Conservation (phyloP, 2,329 filamentous ascomycete species). For the Thermochaetoides dissita region DNA sequence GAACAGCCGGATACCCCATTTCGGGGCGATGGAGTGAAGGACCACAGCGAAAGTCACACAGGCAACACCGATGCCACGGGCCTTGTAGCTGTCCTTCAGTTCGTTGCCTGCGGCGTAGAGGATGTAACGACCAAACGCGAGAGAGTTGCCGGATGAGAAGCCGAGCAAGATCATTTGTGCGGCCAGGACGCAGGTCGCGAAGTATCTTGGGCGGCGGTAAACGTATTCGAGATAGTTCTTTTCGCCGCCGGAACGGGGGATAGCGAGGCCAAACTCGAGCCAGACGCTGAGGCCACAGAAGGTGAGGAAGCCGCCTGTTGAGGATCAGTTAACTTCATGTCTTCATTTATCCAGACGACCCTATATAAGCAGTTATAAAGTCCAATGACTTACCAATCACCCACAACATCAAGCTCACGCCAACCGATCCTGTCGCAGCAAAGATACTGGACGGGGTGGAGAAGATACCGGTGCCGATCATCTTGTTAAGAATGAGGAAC, state of each 20-base stretch:
- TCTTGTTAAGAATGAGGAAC: conserved; percentile 17
- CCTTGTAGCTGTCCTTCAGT: conserved; percentile 37
- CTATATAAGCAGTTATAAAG: too few species aligned
- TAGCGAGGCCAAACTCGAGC: conserved; percentile 48
- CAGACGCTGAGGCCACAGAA: conserved; percentile 47
- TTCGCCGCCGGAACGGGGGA: conserved; percentile 48
- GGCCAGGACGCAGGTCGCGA: conserved; percentile 45
- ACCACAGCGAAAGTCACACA: conserved; percentile 40
- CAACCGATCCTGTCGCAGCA: conserved; percentile 37
- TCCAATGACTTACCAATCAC: conserved; percentile 15
- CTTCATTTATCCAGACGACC: too few species aligned
- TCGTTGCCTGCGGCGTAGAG: conserved; percentile 37
- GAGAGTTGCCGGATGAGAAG: conserved; percentile 44
- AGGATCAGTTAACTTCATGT: too few species aligned
- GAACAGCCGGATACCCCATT: conserved; percentile 44
- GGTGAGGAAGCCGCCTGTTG: conserved; percentile 29
- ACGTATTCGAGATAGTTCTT: conserved; percentile 55
- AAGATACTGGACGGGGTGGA: conserved; percentile 41
- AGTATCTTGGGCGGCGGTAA: conserved; percentile 42
- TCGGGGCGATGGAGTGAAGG: conserved; percentile 38
- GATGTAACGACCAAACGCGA: conserved; percentile 40
- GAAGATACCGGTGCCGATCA: conserved; percentile 29
- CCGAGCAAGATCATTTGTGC: conserved; percentile 48
- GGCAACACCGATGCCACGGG: conserved; percentile 40
- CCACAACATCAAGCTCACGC: conserved; percentile 27